phyloP scores from a whole-genome alignment of 352 stramenopile genomes.

The Phytopythium cucurbitacearum region DNA sequence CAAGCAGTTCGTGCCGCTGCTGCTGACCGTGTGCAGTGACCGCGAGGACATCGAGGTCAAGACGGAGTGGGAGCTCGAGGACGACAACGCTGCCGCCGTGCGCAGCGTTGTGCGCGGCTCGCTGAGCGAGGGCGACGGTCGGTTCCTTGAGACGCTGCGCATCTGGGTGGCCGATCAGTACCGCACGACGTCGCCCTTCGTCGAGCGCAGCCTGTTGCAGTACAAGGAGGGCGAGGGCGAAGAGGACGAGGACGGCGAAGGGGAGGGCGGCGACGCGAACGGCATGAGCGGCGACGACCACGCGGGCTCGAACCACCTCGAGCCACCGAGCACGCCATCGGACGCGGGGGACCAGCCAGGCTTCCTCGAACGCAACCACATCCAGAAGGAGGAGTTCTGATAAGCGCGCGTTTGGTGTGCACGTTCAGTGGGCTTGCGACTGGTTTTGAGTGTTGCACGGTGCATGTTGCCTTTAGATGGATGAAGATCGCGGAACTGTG shows the following conservation, averaged over 20 bases:
- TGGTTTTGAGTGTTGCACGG: no score
- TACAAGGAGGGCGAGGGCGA: conserved; percentile 65
- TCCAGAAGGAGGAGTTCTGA: conserved; percentile 53
- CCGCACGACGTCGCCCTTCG: conserved; percentile 81
- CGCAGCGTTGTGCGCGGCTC: conserved; percentile 52
- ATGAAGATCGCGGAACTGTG: no score
- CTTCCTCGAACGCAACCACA: conserved; percentile 44
- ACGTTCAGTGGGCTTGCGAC: no score
- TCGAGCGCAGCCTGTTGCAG: conserved; percentile 79
- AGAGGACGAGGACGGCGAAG: conserved; percentile 37
- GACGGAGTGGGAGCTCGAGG: conserved; percentile 83
- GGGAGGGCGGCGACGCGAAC: conserved; percentile 10
- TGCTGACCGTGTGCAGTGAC: conserved; percentile 74
- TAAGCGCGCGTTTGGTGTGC: no score
- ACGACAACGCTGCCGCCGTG: conserved; percentile 63
- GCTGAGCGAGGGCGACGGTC: conserved; percentile 56
- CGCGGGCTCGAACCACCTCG: conserved; percentile 1
- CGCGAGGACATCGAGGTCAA: conserved; percentile 82
- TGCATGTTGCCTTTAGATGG: no score
- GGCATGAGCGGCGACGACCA: conserved; percentile 8
- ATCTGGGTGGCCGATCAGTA: conserved; percentile 87
- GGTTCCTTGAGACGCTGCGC: conserved; percentile 74
- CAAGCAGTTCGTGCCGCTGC: conserved; percentile 76
- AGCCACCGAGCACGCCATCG: conserved; percentile 8
- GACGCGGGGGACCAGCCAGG: conserved; percentile 40